These are phyloP conservation scores for Alternaria sp. DNA, from an alignment of 2,329 filamentous ascomycete genomes.

Conservation along the genomic window DNA sequence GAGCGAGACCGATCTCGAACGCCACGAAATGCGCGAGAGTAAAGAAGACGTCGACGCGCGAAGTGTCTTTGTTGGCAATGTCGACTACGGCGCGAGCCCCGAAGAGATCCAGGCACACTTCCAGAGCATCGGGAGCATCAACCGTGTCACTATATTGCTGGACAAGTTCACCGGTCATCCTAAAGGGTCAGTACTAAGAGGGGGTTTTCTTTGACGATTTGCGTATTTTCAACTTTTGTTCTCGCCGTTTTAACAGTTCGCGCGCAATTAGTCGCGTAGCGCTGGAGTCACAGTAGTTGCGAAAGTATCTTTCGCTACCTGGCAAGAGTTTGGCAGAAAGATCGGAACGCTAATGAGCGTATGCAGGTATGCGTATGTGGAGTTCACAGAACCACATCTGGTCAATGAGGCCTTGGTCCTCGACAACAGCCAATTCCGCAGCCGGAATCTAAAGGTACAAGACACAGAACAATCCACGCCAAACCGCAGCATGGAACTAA, in stretches of 20 bases:
- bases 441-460: conserved; percentile 88
- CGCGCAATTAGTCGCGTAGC: conserved; percentile 4
- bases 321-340: conserved; percentile 63
- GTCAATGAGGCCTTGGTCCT: conserved; percentile 93
- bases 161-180: conserved; percentile 99
- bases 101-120: conserved; percentile 99
- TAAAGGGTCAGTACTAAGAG: conserved; percentile 81
- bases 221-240: conserved; percentile 1
- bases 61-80: conserved; percentile 98
- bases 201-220: conserved; percentile 44
- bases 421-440: conserved; percentile 96
- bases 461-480: not conserved
- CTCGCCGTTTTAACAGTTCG: not conserved
- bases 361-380: conserved; percentile 94
- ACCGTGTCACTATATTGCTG: conserved; percentile 94
- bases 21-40: conserved; percentile 83
- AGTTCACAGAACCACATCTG: conserved; percentile 92
- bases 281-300: conserved; percentile 3
- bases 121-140: conserved; percentile 96
- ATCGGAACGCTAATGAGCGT: conserved; percentile 61
- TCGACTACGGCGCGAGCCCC: conserved; percentile 95
- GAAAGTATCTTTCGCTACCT: conserved; percentile 59
- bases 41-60: conserved; percentile 95
- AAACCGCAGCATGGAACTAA: conserved; percentile 27
- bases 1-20: conserved; percentile 78